phyloP scores from a whole-genome alignment of 164 flowering plant species.

The Dillenia suffruticosa region DNA sequence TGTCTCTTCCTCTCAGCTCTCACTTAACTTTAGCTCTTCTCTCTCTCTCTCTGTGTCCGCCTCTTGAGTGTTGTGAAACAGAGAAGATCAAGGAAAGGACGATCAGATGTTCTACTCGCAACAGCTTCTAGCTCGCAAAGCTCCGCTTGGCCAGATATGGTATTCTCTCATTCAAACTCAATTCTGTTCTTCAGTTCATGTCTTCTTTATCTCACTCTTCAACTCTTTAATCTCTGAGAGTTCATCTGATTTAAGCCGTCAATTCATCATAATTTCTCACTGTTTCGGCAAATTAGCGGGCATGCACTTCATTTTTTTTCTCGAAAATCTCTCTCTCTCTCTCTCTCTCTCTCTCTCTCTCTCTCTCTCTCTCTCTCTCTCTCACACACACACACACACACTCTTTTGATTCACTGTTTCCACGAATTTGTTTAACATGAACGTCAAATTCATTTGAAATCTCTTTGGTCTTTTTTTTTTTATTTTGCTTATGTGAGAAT shows the following conservation, averaged over 20 bases:
- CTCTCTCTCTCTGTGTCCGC: too few relatives aligned
- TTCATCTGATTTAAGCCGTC: too few relatives aligned
- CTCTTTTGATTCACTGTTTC: neutral
- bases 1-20: too few relatives aligned
- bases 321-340: neutral
- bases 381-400: neutral
- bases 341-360: neutral
- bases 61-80: neutral
- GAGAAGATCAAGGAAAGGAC: neutral
- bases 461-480: too few relatives aligned
- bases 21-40: too few relatives aligned
- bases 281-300: neutral
- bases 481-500: too few relatives aligned
- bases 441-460: neutral
- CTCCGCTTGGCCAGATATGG: conserved; percentile 94
- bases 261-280: too few relatives aligned
- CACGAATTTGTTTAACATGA: neutral
- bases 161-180: conserved; percentile 4
- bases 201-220: neutral
- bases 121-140: conserved; percentile 91
- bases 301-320: neutral
- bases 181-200: neutral
- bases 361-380: neutral
- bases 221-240: neutral
- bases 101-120: conserved; percentile 88